Evolutionary conservation across 2,329 filamentous ascomycete species (phyloP), one percentile per base, ranked within the genome.

Genomic region (Talaromyces sp.): DNA sequence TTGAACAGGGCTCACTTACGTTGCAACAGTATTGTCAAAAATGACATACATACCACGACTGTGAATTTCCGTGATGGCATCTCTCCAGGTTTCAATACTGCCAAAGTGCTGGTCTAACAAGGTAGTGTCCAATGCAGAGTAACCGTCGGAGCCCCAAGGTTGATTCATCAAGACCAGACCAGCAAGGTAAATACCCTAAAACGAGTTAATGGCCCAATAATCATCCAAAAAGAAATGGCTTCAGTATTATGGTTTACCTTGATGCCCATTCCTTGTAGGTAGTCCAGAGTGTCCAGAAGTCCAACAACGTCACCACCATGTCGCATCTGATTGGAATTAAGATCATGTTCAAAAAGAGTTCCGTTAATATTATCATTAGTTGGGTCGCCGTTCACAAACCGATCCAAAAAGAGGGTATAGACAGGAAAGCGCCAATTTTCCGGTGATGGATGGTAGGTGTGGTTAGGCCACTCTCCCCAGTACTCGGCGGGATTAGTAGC

Each of bases 11-110:
- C 14, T 16, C 14, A 71, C 77, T 74, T 70, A 80, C 75, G 85
- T 88, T 41, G 82, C 79, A 65, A 87, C 79, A 2, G 85, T 87
- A 63, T 87, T 87, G 65, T 87, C 85, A 54, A 87, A 69, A 29
- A 88, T 72, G 36, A 87, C 82, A 70, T 86, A 86, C 84, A 88
- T 87, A 48, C 77, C 81, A 27, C 82, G 76, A 2, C 70, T 68
- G 61, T 88, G 85, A n/a, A 87, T 84, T 43, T 83, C 83, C 8
- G 78, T 72, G 47, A 87, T 81, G 2, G 80, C 78, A 41, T 74
- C 68, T 61, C 83, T 79, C 83, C 84, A 87, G 49, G 77, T 72
- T 16, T 79, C 68, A 49, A 88, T 81, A 45, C 77, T 80, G 16
- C 85, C 85, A 56, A 82, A 83, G 63, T 88, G 85, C 41, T 80